Base-by-base conservation (phyloP, 177 flowering plant species). In the Vitis hybrid region DNA sequence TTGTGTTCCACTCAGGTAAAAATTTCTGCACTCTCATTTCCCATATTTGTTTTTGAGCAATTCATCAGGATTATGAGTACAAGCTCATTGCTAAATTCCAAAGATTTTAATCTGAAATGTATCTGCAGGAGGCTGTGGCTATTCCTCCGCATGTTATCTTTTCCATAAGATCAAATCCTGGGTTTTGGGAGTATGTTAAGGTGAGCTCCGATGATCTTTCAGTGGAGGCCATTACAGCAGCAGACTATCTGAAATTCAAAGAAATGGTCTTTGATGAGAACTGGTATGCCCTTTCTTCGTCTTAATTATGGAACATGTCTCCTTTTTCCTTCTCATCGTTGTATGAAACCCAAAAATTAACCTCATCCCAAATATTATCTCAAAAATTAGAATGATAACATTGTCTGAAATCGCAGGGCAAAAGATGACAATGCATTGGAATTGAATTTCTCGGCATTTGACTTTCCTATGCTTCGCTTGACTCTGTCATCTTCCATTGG, bases 401-500 rank as follows among this genome's bases (percentile, higher is more conserved):
- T 8, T 7, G 19, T n/a, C 8, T 40, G 46, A 5, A 40, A 40
- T 40, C 8, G 68, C 79, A 88, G 92, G 83, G 81, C 82, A 14
- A 85, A 80, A 11, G 90, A 85, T 65, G 80, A 72, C 18, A 74
- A 82, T 75, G 84, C 84, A 48, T 69, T 86, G 70, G 92, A 88
- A 61, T 72, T 85, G 52, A 90, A 88, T 75, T 88, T 88, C 65
- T 85, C 81, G 66, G 86, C 90, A 27, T 72, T 82, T 65, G 83
- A 85, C 21, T 79, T 75, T 70, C 56, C 81, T 14, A 46, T 68
- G 52, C 92, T 89, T 32, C 81, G 56, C 54, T 76, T 84, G 16
- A 81, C 85, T 18, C 64, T 84, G 5, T 76, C 92, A 56, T 83
- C 84, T 59, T 88, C 87, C 1, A 83, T 88, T 52, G 92, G 92